phyloP scores from a whole-genome alignment of 805 yeast species.

The Candida boleticola region DNA sequence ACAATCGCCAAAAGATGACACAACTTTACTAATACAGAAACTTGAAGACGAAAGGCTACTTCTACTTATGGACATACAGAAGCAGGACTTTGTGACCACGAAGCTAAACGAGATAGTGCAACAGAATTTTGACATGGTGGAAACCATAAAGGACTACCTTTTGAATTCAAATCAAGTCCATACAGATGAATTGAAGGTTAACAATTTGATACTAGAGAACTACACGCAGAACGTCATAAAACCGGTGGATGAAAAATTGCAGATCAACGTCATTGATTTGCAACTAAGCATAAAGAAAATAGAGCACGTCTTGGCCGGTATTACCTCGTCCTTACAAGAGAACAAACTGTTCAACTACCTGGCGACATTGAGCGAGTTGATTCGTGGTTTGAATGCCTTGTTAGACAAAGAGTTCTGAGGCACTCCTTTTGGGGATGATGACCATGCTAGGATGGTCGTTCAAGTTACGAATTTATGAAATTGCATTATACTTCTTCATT shows the following conservation, averaged over 20 bases:
- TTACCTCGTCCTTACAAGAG: background rate
- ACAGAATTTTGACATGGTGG: constrained; percentile 33
- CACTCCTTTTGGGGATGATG: no score
- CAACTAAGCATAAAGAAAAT: constrained; percentile 5
- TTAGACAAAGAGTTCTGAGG: constrained; percentile 6
- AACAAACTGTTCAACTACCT: constrained; percentile 12
- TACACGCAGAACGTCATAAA: constrained; percentile 11
- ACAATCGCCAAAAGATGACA: background rate
- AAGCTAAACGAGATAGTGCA: constrained; percentile 30
- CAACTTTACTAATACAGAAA: constrained; percentile 13
- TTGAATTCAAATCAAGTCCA: constrained; percentile 18
- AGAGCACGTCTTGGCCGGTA: constrained; percentile 4
- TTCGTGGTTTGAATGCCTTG: constrained; percentile 15
- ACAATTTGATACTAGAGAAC: constrained; percentile 10
- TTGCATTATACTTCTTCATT: no score
- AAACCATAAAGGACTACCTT: constrained; percentile 30
- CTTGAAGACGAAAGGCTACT: constrained; percentile 29
- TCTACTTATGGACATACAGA: constrained; percentile 38
- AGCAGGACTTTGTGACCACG: constrained; percentile 30
- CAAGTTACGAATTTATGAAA: no score
- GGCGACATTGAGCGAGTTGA: constrained; percentile 13
- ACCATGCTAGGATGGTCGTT: no score
- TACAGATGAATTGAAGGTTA: constrained; percentile 12
- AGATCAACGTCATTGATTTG: background rate
- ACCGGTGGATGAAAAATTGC: constrained; percentile 7